phyloP scores from a whole-genome alignment of 306 rosid species.

The Morella rubra region DNA sequence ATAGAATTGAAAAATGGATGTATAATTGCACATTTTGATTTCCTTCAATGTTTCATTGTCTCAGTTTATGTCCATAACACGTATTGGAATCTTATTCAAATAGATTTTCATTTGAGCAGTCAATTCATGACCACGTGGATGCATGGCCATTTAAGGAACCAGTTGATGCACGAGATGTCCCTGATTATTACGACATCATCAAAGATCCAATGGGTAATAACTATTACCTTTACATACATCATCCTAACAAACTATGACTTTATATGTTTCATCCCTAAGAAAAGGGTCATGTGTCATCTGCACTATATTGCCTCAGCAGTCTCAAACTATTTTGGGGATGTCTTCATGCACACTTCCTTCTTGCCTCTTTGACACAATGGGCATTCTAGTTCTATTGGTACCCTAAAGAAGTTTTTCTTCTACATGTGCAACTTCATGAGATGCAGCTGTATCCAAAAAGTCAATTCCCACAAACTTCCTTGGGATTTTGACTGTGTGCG shows the following conservation, averaged over 20 bases:
- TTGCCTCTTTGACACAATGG: neutral
- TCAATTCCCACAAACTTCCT: neutral
- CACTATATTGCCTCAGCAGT: neutral
- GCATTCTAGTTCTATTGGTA: neutral
- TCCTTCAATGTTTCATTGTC: neutral
- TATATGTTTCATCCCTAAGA: slow-evolving; percentile 2
- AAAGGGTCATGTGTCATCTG: neutral
- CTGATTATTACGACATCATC: slow-evolving; percentile 91
- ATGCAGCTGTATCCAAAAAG: neutral
- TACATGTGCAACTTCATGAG: neutral
- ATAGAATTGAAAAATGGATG: neutral
- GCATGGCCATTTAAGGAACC: slow-evolving; percentile 99
- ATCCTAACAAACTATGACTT: neutral
- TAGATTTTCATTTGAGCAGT: slow-evolving; percentile 40
- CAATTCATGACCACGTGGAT: slow-evolving; percentile 80
- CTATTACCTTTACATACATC: slow-evolving; percentile 7
- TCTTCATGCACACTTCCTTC: neutral
- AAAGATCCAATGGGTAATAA: slow-evolving; percentile 93
- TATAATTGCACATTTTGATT: neutral
- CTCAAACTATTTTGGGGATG: neutral
- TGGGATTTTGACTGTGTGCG: neutral
- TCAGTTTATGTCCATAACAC: neutral
- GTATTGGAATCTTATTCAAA: slow-evolving; percentile 13
- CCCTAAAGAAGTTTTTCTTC: neutral
- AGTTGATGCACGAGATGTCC: slow-evolving; percentile 87